Evolutionary conservation across 306 rosid species (phyloP), one percentile per base, ranked within the genome.

Genomic region (Cyamopsis tetragonoloba): DNA sequence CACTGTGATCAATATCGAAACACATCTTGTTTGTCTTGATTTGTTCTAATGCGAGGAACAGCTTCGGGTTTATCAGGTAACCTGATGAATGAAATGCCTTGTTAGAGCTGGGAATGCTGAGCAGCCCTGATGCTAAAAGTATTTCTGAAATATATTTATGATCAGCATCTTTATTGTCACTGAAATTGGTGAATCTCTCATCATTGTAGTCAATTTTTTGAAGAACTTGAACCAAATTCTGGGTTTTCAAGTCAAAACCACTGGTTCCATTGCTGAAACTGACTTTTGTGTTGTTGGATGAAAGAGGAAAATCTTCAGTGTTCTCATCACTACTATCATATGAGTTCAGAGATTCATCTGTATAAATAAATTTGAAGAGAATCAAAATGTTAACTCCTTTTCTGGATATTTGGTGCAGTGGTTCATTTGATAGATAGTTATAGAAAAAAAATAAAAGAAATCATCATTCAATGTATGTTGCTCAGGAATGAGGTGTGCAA

Each of bases 91-190:
- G 74, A 60, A 80, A 46, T 34, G 66, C 72, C 63, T 81, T 62
- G 65, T 81, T 42, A 47, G 75, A 82, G 69, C 71, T 68, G 2
- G 76, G 75, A 66, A 76, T 73, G 50, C 71, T 22, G 44, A 84
- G 88, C 14, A 88, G 62, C 37, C 84, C 88, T 35, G 95, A 90
- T 57, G 85, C 89, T 13, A 78, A 46, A 56, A 91, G 55, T 86
- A 88, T 79, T 62, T 90, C 92, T 76, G 85, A 82, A 77, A 95
- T 82, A 82, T 90, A 95, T 66, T 54, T 77, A 81, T 84, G 91
- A 54, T 85, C 88, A 23, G 89, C 85, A 77, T 85, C 83, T 53
- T 73, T 77, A 42, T 66, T 46, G 17, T 83, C 73, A 31, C 26
- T 60, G 62, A 69, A 50, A 65, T 62, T 55, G 62, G 47, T 47